These are phyloP conservation scores for Mycena rebaudengoi DNA, from an alignment of 768 basidiomycete species.

Conservation along the genomic window DNA sequence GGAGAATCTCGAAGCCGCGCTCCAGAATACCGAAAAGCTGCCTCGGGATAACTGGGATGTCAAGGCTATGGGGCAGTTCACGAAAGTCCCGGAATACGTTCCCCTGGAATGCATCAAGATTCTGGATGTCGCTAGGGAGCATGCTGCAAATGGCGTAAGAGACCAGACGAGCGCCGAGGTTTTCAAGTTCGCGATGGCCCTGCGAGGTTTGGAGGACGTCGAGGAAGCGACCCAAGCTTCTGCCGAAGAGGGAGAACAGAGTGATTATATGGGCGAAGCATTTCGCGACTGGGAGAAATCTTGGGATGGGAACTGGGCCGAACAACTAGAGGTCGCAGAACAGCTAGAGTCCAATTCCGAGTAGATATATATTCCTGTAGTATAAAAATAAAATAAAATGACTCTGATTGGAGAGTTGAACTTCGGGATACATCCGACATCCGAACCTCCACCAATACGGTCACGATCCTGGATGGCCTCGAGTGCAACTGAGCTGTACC, in stretches of 20 bases:
- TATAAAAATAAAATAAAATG: background rate
- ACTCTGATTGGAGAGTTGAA: too few species aligned
- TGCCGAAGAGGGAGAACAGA: background rate
- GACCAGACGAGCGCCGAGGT: conserved; percentile 10
- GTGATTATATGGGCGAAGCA: background rate
- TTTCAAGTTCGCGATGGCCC: background rate
- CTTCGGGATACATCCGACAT: background rate
- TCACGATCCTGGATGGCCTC: conserved; percentile 46
- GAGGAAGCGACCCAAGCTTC: background rate
- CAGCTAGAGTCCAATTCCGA: too few species aligned
- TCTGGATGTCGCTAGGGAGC: conserved; percentile 10
- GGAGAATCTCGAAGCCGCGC: background rate
- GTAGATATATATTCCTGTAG: too few species aligned
- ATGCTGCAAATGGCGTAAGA: conserved; percentile 1
- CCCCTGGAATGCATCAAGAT: conserved; percentile 8
- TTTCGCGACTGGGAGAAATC: background rate
- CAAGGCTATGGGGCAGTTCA: background rate
- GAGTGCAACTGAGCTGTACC: conserved; percentile 76
- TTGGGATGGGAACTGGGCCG: background rate
- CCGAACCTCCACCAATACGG: conserved; percentile 20
- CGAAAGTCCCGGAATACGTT: conserved; percentile 2
- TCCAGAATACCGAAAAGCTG: background rate
- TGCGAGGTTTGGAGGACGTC: background rate
- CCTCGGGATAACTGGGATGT: conserved; percentile 11
- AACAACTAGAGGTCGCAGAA: too few species aligned